phyloP scores from a whole-genome alignment of 306 rosid species.

The Cercis canadensis region DNA sequence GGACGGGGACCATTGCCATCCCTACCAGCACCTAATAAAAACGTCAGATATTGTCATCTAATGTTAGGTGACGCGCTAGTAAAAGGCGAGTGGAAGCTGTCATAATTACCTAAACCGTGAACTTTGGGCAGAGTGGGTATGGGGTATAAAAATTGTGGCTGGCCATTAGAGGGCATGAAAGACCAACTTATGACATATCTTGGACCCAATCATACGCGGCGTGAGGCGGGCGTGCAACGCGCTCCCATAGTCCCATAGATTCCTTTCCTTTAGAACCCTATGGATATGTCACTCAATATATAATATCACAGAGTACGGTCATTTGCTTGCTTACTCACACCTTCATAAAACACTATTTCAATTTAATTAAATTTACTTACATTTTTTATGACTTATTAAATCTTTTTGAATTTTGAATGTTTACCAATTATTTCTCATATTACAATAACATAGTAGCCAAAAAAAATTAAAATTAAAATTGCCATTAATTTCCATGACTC shows the following conservation, averaged over 20 bases:
- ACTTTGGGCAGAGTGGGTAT: conserved; percentile 1
- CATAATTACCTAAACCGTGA: neutral
- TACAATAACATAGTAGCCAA: too few relatives aligned
- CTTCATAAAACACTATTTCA: neutral
- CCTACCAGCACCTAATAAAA: too few relatives aligned
- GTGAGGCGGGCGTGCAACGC: conserved; percentile 22
- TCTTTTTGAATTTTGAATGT: too few relatives aligned
- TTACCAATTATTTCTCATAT: too few relatives aligned
- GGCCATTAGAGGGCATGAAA: conserved; percentile 29
- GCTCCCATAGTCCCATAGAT: neutral
- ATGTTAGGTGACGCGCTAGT: neutral
- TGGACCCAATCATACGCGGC: conserved; percentile 28
- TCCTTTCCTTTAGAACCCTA: conserved; percentile 12
- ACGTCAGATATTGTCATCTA: too few relatives aligned
- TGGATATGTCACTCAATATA: conserved; percentile 28
- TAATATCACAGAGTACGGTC: too few relatives aligned
- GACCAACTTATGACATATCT: conserved; percentile 15
- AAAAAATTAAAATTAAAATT: too few relatives aligned
- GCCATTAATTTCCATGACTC: too few relatives aligned
- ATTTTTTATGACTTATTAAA: too few relatives aligned
- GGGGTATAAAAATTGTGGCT: neutral
- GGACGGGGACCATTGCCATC: too few relatives aligned
- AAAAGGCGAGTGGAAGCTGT: neutral
- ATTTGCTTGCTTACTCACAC: too few relatives aligned
- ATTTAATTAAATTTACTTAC: too few relatives aligned